Base-by-base conservation (phyloP, 331 rosid species). In the Malus hybrid region DNA sequence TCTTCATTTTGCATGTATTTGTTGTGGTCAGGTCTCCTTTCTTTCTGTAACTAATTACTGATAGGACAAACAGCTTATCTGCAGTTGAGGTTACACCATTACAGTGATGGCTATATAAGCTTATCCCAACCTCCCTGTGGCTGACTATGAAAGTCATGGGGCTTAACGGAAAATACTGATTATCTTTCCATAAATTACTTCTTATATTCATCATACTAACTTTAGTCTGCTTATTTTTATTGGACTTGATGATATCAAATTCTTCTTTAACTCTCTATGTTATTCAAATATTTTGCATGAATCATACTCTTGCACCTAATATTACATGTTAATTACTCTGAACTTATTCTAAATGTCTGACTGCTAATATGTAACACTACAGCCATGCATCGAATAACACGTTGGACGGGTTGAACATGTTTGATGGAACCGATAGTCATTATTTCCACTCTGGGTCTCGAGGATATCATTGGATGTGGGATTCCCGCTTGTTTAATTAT, bases 401-500 rank as follows among this genome's bases (percentile, higher is more conserved):
- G 55, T 83, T 95, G 84, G 99, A 95, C 81, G 99, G 99, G 75
- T 87, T 95, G 83, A 90, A 95, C 89, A 88, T 88, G 99, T 92
- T 95, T 73, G 99, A 95, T 82, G 99, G 99, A 82, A 92, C 99
- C 55, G 97, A 92, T 81, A 18, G 86, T 78, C 99, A 92, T 71
- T 95, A 95, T 74, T 95, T 95, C 84, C 96, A 95, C 88, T 79
- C 97, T 80, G 99, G 99, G 50, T 77, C 97, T 61, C 97, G 97
- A 26, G 99, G 99, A 78, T 88, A 95, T 87, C 99, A 95, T 80
- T 95, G 99, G 99, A 89, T 95, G 96, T 95, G 99, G 99, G 99
- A 95, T 75, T 95, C 99, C 87, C 99, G 99, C 72, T 96, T 95
- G 86, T 95, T 95, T 75, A 95, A 95, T 82, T 95, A 95, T 81